Evolutionary conservation across 805 yeast genomes (phyloP), one percentile per base, ranked within the genome.

Genomic region (Myxozyma sirexii): DNA sequence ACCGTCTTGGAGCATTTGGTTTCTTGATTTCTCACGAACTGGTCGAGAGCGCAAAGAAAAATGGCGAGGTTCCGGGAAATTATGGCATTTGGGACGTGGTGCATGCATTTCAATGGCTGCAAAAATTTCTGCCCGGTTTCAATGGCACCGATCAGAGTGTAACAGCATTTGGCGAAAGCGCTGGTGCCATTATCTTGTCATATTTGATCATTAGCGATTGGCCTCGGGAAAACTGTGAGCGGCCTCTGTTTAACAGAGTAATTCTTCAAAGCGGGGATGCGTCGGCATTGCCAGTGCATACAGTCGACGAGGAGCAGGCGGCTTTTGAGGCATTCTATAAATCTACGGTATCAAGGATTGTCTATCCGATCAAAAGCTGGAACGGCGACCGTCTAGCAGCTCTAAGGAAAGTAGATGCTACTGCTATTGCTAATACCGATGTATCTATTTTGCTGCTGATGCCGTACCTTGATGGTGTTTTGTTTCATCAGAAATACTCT

Each of bases 141-240:
- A 80, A 80, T n/a, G 82, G 82, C 46, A 71, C 79, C 65, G 69
- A 71, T 0, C 74, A 75, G 5, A 68, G 70, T 45, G 71, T 79
- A 37, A 73, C 80, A 0, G 71, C 76, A 13, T 76, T 76, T 37
- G 82, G 82, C 1, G 61, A 77, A 24, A 72, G 78, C 50, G 82
- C 82, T 4, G 83, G 72, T n/a, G 64, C 59, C 7, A 45, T 55
- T 24, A 29, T 43, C 37, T 12, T 56, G 2, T 50, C 57, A 6
- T 59, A 51, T 24, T 24, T 55, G 23, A 49, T 51, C 4, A 45
- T 50, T 2, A 24, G 49, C 17, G 39, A 35, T 21, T 52, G 47
- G 49, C 15, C 49, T 5, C 38, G 46, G n/a, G 43, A 46, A 6
- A 33, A 41, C 17, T 35, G 21, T 2, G 23, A n/a, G 15, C n/a